A percentile compares a stretch with the other conserved stretches of the same genome.
Conservation (phyloP, 768 basidiomycete species). For the Cystobasidium onofrii region DNA sequence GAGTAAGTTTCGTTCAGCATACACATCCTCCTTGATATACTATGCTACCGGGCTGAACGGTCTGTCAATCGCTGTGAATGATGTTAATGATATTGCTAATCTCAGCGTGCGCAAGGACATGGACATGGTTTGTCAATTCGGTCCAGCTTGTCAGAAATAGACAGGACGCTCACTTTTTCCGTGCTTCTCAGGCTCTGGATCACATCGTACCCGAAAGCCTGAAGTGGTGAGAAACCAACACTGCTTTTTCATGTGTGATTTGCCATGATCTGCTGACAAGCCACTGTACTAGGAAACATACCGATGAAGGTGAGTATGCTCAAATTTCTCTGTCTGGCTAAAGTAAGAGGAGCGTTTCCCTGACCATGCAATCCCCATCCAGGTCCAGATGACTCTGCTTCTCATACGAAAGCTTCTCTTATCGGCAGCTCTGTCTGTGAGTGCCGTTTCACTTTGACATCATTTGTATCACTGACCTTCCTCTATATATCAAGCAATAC, state of each 20-base stretch:
- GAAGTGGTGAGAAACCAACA: slow-evolving; percentile 22
- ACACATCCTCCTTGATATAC: no score
- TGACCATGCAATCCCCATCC: neutral
- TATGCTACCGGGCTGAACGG: no score
- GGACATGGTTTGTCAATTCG: slow-evolving; percentile 8
- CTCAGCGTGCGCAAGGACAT: slow-evolving; percentile 25
- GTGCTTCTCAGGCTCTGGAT: slow-evolving; percentile 13
- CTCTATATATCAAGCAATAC: slow-evolving; percentile 7
- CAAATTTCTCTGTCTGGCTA: no score
- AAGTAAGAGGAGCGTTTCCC: neutral
- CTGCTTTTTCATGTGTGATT: no score
- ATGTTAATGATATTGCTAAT: no score
- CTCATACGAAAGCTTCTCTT: slow-evolving; percentile 81
- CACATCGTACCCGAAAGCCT: slow-evolving; percentile 32
- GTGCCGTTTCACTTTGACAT: no score
- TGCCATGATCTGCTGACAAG: neutral
- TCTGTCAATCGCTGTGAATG: no score
- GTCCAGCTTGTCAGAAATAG: neutral
- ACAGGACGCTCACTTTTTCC: neutral
- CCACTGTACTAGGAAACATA: slow-evolving; percentile 12
- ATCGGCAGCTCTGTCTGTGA: slow-evolving; percentile 62
- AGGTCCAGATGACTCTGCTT: slow-evolving; percentile 54
- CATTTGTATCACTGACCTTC: neutral
- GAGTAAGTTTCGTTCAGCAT: slow-evolving; percentile 21
- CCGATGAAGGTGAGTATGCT: slow-evolving; percentile 28